Base-by-base conservation (phyloP, 495 filamentous ascomycete species). In the Pseudoneurospora amorphoporcata region DNA sequence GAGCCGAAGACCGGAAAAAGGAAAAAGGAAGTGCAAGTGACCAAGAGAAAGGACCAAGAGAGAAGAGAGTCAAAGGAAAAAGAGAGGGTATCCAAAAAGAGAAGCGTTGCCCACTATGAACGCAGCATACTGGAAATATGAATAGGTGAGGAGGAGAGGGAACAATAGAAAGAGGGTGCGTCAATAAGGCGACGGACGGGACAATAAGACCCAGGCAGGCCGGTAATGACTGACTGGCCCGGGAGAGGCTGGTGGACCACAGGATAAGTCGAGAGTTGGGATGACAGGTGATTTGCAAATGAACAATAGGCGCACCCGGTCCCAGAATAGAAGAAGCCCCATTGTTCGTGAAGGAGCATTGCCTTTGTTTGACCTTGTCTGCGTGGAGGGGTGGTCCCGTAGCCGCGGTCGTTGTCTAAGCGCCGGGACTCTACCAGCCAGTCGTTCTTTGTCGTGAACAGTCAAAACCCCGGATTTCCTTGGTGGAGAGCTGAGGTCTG, bases 81-180 rank as follows among this genome's bases (percentile, higher is more conserved):
- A 9, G n/a, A 37, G 41, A 40, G 39, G 70, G 23, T 41, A 41
- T 42, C 58, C 45, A 72, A 68, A 69, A 69, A 68, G 43, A 69
- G 73, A 74, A 68, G 68, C 40, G 65, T 71, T 71, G 58, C 19
- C 47, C 45, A 47, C 71, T 75, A 72, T 73, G 69, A 61, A 70
- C 69, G 45, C 75, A 76, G 45, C 75, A 76, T 72, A 71, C 19
- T 61, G 73, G 74, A 68, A 70, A 74, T 73, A 68, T 68, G 70
- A 37, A 68, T 39, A 39, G 32, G 23, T 68, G 74, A 73, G 74
- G 61, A 71, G 19, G 42, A 42, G 70, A 41, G 47, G 65, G 70
- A 69, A 78, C 75, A 78, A 78, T 78, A 75, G 71, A 43, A 68
- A 71, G 19, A 40, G 69, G 47, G 8, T n/a, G 32, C 23, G 10